phyloP scores from a whole-genome alignment of 1,139 yeast genomes.

The Arxiozyma bovina region DNA sequence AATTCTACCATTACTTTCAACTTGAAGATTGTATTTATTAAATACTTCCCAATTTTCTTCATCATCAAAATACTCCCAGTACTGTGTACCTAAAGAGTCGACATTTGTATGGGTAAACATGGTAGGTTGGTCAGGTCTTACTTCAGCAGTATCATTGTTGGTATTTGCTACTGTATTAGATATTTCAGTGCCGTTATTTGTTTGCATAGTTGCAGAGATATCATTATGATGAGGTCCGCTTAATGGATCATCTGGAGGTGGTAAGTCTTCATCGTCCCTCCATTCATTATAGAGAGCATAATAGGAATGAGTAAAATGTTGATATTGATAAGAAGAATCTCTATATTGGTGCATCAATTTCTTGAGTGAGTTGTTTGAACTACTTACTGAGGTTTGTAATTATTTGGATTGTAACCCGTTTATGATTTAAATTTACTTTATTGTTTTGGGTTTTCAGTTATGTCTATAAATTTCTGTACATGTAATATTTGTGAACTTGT shows the following conservation, averaged over 20 bases:
- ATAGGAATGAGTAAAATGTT: constrained; percentile 15
- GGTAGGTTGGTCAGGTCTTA: not conserved
- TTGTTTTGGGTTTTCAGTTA: too few relatives aligned
- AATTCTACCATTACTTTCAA: constrained; percentile 9
- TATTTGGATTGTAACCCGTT: not conserved
- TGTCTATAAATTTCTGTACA: too few relatives aligned
- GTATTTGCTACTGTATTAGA: not conserved
- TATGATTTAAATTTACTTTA: too few relatives aligned
- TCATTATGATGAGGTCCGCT: constrained; percentile 3
- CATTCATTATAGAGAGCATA: constrained; percentile 22
- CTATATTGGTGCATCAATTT: constrained; percentile 9
- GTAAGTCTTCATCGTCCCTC: constrained; percentile 22
- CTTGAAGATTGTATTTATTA: constrained; percentile 14
- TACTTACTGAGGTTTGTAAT: not conserved
- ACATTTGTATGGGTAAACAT: not conserved
- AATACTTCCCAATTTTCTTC: constrained; percentile 25
- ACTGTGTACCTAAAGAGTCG: constrained; percentile 5
- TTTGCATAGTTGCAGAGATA: constrained; percentile 2
- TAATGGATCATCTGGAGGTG: constrained; percentile 18
- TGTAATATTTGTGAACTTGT: too few relatives aligned
- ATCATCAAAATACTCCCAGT: constrained; percentile 25
- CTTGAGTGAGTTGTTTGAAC: not conserved
- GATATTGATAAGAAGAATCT: constrained; percentile 18
- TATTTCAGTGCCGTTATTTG: not conserved
- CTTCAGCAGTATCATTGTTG: not conserved